A percentile compares a stretch with the other conserved stretches of the same genome.
phyloP scores from a whole-genome alignment of 2,329 filamentous ascomycete genomes.

The Diaporthe citrichinensis region DNA sequence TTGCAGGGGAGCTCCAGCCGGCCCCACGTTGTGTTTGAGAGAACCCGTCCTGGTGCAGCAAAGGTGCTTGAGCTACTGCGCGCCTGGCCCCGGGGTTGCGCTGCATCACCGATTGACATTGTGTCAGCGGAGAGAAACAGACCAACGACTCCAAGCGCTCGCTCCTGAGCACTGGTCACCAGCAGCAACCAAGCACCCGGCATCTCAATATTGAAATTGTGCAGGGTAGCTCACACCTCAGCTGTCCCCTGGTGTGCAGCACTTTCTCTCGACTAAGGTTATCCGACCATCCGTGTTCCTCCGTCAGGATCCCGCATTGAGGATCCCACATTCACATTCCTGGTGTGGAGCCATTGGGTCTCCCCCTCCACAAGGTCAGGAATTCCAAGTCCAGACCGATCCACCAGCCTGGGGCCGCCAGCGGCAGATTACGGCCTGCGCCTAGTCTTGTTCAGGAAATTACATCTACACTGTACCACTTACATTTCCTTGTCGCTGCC shows the following conservation, averaged over 20 bases:
- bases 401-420: constrained; percentile 29
- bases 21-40: constrained; percentile 30
- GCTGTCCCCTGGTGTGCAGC: not conserved
- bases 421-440: constrained; percentile 33
- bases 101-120: constrained; percentile 13
- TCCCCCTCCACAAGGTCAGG: constrained; percentile 22
- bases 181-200: not conserved
- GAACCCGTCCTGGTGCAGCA: constrained; percentile 26
- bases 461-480: constrained; percentile 26
- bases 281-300: constrained; percentile 18
- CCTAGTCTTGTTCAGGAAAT: constrained; percentile 33
- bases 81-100: not conserved
- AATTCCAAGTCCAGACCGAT: constrained; percentile 33
- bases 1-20: constrained; percentile 32
- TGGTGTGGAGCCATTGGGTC: constrained; percentile 23
- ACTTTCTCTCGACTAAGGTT: not conserved
- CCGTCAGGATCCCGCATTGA: constrained; percentile 22
- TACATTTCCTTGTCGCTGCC: constrained; percentile 20
- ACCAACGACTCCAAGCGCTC: not conserved
- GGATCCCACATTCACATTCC: constrained; percentile 21
- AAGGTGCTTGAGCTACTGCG: constrained; percentile 5
- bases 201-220: not conserved
- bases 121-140: not conserved
- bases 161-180: not conserved
- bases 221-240: constrained; percentile 2